Evolutionary conservation across 148 eudicot species (phyloP).

Genomic region (Rhododendron ovatum): DNA sequence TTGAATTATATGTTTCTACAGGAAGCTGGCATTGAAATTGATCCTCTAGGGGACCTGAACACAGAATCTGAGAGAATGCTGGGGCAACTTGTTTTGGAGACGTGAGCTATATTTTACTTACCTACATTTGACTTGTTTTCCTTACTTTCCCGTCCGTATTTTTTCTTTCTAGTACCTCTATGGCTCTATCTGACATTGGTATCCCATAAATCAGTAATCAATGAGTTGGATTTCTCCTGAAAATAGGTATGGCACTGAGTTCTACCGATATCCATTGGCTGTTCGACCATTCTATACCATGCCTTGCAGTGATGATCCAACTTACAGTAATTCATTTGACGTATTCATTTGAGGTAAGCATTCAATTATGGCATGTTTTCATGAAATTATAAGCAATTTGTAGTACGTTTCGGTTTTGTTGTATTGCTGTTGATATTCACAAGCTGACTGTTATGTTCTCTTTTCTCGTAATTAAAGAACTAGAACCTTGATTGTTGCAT

Average conservation of each 20-base stretch:
- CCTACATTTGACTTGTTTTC: not conserved
- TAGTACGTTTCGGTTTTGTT: too few species aligned
- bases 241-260: too few species aligned
- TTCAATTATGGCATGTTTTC: not conserved
- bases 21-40: too few species aligned
- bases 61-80: slow-evolving; percentile 35
- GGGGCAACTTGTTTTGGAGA: slow-evolving; percentile 76
- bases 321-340: slow-evolving; percentile 83
- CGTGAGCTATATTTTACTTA: slow-evolving; percentile 32
- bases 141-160: not conserved
- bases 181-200: not conserved
- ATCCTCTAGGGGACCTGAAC: too few species aligned
- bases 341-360: slow-evolving; percentile 76
- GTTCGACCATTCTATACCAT: too few species aligned
- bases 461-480: not conserved
- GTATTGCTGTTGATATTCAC: too few species aligned
- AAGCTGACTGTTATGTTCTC: not conserved
- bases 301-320: too few species aligned
- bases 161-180: not conserved
- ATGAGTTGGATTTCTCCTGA: not conserved
- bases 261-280: too few species aligned
- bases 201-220: not conserved
- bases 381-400: not conserved
- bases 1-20: too few species aligned
- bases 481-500: not conserved